A percentile compares a stretch with the other conserved stretches of the same genome.
Conservation (phyloP, 2,329 filamentous ascomycete species). For the Phialemonium atrogriseum region DNA sequence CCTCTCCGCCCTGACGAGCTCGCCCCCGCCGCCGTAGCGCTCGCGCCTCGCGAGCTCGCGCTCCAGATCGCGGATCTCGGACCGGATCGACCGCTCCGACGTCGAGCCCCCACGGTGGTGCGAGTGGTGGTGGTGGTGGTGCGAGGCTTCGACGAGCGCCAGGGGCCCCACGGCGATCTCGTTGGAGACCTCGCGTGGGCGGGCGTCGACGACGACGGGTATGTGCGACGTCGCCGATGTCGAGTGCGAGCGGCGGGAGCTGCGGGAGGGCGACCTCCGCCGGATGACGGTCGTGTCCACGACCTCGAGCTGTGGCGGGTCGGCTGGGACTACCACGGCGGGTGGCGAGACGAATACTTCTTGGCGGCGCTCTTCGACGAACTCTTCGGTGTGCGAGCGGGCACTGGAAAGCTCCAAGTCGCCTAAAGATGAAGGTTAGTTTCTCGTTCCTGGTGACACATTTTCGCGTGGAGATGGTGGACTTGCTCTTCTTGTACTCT, state of each 20-base stretch:
- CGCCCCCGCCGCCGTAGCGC: conserved; percentile 34
- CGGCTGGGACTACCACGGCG: conserved; percentile 13
- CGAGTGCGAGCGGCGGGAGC: neutral
- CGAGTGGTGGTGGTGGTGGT: conserved; percentile 20
- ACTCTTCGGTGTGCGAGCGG: conserved; percentile 36
- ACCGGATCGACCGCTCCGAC: conserved; percentile 61
- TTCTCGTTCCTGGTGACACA: neutral
- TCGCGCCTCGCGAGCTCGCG: conserved; percentile 41
- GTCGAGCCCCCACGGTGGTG: conserved; percentile 17
- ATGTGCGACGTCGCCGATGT: conserved; percentile 11
- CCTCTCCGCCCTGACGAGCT: conserved; percentile 49
- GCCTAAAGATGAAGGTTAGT: conserved; percentile 19
- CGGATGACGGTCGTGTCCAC: too few species aligned
- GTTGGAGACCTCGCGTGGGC: conserved; percentile 29
- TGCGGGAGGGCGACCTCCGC: too few species aligned
- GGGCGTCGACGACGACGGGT: conserved; percentile 24
- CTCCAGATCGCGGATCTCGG: conserved; percentile 66
- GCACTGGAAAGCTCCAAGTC: conserved; percentile 36
- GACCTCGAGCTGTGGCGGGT: too few species aligned
- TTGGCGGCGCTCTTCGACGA: conserved; percentile 40
- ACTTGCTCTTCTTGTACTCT: conserved; percentile 57
- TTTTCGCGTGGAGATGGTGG: neutral
- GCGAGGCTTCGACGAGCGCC: conserved; percentile 24
- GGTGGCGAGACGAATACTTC: conserved; percentile 30
- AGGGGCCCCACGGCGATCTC: conserved; percentile 28